Percentiles rank a stretch among this genome's conserved stretches.
Evolutionary conservation across 2,329 filamentous ascomycete genomes (phyloP).

Genomic region (Penicillium sp.): DNA sequence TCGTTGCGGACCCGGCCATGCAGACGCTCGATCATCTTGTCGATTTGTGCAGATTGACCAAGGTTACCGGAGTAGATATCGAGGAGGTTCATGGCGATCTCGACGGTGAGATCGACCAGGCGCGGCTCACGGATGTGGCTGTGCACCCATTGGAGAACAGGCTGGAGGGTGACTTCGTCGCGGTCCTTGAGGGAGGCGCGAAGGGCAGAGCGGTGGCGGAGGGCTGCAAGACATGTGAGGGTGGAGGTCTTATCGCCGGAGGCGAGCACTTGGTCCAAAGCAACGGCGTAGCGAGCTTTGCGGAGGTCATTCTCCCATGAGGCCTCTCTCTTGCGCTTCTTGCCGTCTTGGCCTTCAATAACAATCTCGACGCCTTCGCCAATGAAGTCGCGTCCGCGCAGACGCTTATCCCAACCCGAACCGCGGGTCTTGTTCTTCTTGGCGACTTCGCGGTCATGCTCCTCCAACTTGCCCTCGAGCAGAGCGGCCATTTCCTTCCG

Average conservation of each 20-base stretch:
- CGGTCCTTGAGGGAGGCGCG: slow-evolving; percentile 76
- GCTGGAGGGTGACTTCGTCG: slow-evolving; percentile 78
- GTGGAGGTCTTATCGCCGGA: slow-evolving; percentile 60
- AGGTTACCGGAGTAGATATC: slow-evolving; percentile 85
- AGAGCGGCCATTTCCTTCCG: slow-evolving; percentile 84
- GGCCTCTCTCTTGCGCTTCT: slow-evolving; percentile 66
- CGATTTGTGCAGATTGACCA: slow-evolving; percentile 71
- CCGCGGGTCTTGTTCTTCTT: slow-evolving; percentile 67
- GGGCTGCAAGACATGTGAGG: slow-evolving; percentile 77
- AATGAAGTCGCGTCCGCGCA: slow-evolving; percentile 73
- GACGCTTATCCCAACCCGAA: slow-evolving; percentile 61
- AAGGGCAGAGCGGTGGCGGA: slow-evolving; percentile 85
- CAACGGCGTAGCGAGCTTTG: slow-evolving; percentile 72
- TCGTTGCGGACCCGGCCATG: slow-evolving; percentile 71
- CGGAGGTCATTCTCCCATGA: slow-evolving; percentile 81
- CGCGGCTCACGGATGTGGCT: slow-evolving; percentile 80
- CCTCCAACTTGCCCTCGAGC: slow-evolving; percentile 73
- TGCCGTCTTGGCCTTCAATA: slow-evolving; percentile 68
- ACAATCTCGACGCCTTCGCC: slow-evolving; percentile 86
- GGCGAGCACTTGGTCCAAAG: slow-evolving; percentile 77
- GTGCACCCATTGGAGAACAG: slow-evolving; percentile 80
- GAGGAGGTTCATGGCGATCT: slow-evolving; percentile 77
- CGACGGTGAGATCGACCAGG: slow-evolving; percentile 77
- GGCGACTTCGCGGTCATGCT: slow-evolving; percentile 70
- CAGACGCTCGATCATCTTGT: slow-evolving; percentile 68